These are phyloP conservation scores for Plenodomus biglobosus DNA, from an alignment of 2,329 filamentous ascomycete species.

Conservation along the genomic window DNA sequence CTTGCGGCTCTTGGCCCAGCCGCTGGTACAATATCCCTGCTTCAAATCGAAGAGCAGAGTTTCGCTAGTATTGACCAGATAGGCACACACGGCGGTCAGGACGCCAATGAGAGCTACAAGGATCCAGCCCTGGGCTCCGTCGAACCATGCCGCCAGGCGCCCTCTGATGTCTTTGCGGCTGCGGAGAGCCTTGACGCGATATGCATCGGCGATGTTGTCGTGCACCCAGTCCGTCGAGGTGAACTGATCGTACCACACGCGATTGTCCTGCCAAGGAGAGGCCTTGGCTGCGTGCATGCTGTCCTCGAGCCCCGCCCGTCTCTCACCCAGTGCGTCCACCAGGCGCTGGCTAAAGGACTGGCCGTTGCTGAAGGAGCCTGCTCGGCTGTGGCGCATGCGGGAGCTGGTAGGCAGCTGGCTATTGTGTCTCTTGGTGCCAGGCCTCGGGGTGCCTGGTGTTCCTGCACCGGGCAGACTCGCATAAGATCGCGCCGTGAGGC, in stretches of 20 bases:
- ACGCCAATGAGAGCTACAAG: slow-evolving; percentile 87
- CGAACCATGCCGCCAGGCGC: slow-evolving; percentile 73
- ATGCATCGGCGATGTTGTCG: slow-evolving; percentile 92
- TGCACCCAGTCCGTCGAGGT: slow-evolving; percentile 98
- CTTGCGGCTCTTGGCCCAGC: slow-evolving; percentile 74
- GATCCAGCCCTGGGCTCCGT: slow-evolving; percentile 92
- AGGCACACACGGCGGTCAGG: slow-evolving; percentile 81
- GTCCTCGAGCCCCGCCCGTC: slow-evolving; percentile 55
- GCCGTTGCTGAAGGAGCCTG: slow-evolving; percentile 33
- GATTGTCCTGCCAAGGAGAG: slow-evolving; percentile 73
- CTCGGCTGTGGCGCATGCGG: slow-evolving; percentile 37
- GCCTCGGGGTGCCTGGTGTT: slow-evolving; percentile 47
- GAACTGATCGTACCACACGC: slow-evolving; percentile 98
- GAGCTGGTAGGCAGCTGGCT: slow-evolving; percentile 36
- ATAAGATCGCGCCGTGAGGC: slow-evolving; percentile 45
- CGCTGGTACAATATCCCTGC: slow-evolving; percentile 74
- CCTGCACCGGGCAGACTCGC: slow-evolving; percentile 46
- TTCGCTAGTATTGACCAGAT: slow-evolving; percentile 86
- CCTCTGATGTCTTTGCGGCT: slow-evolving; percentile 82
- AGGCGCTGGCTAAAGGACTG: slow-evolving; percentile 52
- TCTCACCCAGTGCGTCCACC: slow-evolving; percentile 57
- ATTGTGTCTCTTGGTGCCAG: slow-evolving; percentile 42
- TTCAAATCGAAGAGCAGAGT: slow-evolving; percentile 86
- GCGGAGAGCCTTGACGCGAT: slow-evolving; percentile 80
- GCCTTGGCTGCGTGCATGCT: slow-evolving; percentile 65